Evolutionary conservation across 768 basidiomycete genomes (phyloP), one percentile per base, ranked within the genome.

Genomic region (Tylopilus felleus): DNA sequence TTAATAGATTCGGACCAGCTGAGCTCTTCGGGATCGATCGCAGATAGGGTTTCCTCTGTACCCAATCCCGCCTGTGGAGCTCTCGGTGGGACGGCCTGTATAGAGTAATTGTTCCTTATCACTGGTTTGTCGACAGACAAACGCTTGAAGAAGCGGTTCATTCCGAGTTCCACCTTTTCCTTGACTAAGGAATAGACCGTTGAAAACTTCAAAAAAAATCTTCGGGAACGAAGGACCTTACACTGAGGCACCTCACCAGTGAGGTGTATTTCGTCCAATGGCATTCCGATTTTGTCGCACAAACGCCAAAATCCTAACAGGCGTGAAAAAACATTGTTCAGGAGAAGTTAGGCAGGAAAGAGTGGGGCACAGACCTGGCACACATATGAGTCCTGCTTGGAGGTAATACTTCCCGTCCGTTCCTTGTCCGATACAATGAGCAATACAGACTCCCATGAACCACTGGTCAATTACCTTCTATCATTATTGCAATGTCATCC

Each of bases 231-330:
- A 52, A 25, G 5, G n/a, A 1, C 55, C 84, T 66, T 68, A 86
- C 87, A 90, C 67, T 80, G 81, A 22, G 89, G 88, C 17, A 92
- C 89, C 52, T 84, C 71, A 19, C 90, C 88, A 14, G 61, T 29
- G 40, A n/a, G n/a, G n/a, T n/a, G n/a, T n/a, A n/a, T n/a, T 53
- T 88, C 82, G 40, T 88, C 85, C 38, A n/a, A 71, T 14, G 81
- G 77, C 63, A 85, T 73, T 10, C 89, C 90, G 48, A 88, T n/a
- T 80, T 92, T 91, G 70, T 90, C 89, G 55, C 79, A 67, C 71
- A 91, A 76, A n/a, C 88, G 79, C 90, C 90, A 92, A 56, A 80
- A 84, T 9, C 90, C 89, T 88, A 21, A 17, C 27, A 41, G 1
- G 42, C 16, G 33, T 38, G 5, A 14, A 31, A n/a, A 19, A 43